Evolutionary conservation across 768 basidiomycete species (phyloP).

Genomic region (Tricholoma saponaceum): DNA sequence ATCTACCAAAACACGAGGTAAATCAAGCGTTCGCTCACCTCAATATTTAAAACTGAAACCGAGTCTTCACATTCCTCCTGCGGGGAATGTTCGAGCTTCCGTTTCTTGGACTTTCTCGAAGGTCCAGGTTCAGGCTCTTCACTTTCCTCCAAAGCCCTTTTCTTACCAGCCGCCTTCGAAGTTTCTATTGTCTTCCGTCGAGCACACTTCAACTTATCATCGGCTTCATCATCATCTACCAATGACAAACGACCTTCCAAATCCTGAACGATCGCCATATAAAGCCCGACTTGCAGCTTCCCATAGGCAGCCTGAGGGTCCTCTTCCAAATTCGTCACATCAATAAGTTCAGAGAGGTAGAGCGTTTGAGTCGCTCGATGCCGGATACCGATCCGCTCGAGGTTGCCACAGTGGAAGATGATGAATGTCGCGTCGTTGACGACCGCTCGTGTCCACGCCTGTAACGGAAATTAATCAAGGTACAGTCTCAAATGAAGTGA

Average conservation of each 20-base stretch:
- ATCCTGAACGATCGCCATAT: background rate
- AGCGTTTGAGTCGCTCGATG: constrained; percentile 2
- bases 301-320: background rate
- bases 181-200: background rate
- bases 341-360: background rate
- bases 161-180: background rate
- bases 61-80: background rate
- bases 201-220: background rate
- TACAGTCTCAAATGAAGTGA: background rate
- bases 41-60: background rate
- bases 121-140: background rate
- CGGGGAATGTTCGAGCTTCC: background rate
- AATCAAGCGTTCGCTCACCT: too few species aligned
- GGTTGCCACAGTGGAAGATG: constrained; percentile 1
- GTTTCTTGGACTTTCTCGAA: background rate
- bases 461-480: background rate
- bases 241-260: background rate
- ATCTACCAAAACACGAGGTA: background rate
- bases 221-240: background rate
- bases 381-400: too few species aligned
- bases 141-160: background rate
- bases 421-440: background rate
- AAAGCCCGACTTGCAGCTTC: background rate
- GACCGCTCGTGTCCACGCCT: constrained; percentile 1
- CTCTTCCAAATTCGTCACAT: background rate